These are phyloP conservation scores for Edaphochlamys debaryana DNA, from an alignment of 139 green algal genomes.

Conservation along the genomic window DNA sequence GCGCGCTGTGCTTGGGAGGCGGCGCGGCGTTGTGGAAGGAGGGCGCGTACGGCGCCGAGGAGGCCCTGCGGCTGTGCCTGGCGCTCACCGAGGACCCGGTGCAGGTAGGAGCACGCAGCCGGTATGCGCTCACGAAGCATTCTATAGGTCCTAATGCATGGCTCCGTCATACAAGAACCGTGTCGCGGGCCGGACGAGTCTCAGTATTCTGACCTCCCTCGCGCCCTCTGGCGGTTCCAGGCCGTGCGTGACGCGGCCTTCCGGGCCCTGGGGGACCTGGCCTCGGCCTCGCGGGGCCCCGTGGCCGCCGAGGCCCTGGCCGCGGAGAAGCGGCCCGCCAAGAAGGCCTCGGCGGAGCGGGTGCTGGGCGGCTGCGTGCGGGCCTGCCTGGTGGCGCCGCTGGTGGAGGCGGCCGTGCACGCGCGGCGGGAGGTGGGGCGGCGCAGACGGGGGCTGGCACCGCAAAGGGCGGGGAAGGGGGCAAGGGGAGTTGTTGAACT, in stretches of 20 bases:
- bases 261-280: constrained; percentile 71
- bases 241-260: constrained; percentile 64
- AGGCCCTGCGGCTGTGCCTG: constrained; percentile 53
- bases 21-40: constrained; percentile 71
- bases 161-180: no score
- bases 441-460: no score
- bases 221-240: no score
- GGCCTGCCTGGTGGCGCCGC: constrained; percentile 67
- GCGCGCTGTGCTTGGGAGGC: constrained; percentile 63
- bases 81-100: constrained; percentile 4
- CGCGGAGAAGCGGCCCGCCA: constrained; percentile 64
- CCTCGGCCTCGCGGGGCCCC: constrained; percentile 40
- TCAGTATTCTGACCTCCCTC: no score
- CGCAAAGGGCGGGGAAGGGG: no score
- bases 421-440: constrained; percentile 4
- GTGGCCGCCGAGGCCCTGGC: constrained; percentile 36
- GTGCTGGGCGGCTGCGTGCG: constrained; percentile 37
- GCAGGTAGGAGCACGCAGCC: constrained; percentile 22
- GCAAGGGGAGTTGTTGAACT: no score
- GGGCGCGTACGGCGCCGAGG: constrained; percentile 63
- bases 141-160: no score
- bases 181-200: no score
- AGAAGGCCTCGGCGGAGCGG: constrained; percentile 65
- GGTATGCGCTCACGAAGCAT: no score
- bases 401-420: constrained; percentile 67